Evolutionary conservation across 2,329 filamentous ascomycete genomes (phyloP), one percentile per base, ranked within the genome.

Genomic region (Chrysosporium keratinophilum): DNA sequence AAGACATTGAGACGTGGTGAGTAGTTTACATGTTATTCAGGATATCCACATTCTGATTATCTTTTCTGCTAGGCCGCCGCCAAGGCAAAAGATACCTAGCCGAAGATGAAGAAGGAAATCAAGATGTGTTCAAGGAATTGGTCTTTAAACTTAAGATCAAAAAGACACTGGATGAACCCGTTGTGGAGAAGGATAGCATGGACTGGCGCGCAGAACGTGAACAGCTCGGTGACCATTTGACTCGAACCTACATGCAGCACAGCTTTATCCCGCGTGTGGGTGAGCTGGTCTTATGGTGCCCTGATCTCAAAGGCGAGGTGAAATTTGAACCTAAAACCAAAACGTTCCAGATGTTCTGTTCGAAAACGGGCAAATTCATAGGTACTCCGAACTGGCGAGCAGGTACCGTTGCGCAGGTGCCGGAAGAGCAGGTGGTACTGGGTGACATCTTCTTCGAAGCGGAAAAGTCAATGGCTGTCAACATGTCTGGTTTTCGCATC

Each of bases 161-260:
- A 3, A 65, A 66, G 0, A 61, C 54, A 0, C 49, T 79, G 0
- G 73, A 78, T 43, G 67, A 75, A 50, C 53, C 63, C 0, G 75
- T 83, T 28, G 59, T 63, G 7, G 78, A 83, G 55, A 65, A 65
- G 0, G 60, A 72, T 14, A 81, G 77, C 20, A 72, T 80, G 57
- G 79, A 83, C 58, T 83, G 79, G 79, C 67, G 74, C 37, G 71
- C 75, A 0, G 76, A 79, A 42, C 69, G 74, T 15, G 63, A 72
- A 3, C 61, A 65, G 4, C 65, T 81, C 0, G 63, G 67, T 0
- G 60, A 67, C 2, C 61, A 73, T 15, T 63, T 82, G 0, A 64
- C 69, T 4, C 69, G 69, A 7, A 62, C 76, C 14, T 64, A 64
- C 3, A 58, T 72, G 7, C 71, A 76, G 43, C 71, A 75, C 1